A percentile compares a stretch with the other conserved stretches of the same genome.
These are phyloP conservation scores for Bacidia rubella DNA, from an alignment of 495 filamentous ascomycete genomes.

Conservation along the genomic window DNA sequence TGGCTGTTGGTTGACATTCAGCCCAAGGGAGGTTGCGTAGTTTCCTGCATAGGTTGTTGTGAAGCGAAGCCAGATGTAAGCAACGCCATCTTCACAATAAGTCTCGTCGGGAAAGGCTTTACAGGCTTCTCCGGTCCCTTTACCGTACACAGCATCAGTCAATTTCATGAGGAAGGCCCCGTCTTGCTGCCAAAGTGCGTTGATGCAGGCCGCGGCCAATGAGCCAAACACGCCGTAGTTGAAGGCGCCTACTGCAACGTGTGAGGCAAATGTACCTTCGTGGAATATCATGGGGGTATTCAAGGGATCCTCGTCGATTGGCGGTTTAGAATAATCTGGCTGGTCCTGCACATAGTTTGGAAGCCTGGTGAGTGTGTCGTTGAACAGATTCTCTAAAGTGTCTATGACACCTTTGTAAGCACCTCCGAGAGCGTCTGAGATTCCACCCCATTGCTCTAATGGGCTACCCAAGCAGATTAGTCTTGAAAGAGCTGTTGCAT, in stretches of 20 bases:
- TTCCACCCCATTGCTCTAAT: not conserved
- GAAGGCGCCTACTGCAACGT: not conserved
- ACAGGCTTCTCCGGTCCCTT: not conserved
- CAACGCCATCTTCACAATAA: not conserved
- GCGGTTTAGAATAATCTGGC: too few species aligned
- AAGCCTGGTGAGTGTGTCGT: not conserved
- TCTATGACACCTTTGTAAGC: not conserved
- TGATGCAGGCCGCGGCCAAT: not conserved
- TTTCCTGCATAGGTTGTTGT: not conserved
- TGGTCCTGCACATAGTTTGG: too few species aligned
- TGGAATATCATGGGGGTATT: not conserved
- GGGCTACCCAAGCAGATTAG: not conserved
- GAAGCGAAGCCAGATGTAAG: not conserved
- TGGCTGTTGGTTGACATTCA: not conserved
- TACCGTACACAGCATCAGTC: not conserved
- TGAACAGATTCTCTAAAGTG: not conserved
- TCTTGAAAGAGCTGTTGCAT: not conserved
- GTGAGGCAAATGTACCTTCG: not conserved
- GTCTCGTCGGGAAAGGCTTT: not conserved
- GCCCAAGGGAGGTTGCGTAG: too few species aligned
- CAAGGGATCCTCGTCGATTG: not conserved
- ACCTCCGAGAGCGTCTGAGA: not conserved
- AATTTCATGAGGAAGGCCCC: not conserved
- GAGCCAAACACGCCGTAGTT: not conserved
- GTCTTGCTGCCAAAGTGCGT: not conserved